phyloP scores from a whole-genome alignment of 208 protist species.

The Trypanosoma boissoni region DNA sequence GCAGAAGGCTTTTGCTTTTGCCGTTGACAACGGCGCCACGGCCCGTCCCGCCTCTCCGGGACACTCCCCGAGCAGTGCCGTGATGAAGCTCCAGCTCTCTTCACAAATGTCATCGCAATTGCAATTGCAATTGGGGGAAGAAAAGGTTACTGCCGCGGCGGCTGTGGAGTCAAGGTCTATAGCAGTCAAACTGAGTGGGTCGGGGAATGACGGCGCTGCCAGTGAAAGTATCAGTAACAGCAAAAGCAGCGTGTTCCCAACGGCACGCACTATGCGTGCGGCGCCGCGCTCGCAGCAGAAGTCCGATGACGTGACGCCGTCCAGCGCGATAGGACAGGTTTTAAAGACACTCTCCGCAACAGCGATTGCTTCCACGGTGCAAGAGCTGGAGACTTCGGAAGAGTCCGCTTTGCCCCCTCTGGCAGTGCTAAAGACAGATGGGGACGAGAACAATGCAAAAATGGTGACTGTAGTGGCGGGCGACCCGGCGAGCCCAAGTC shows the following conservation, averaged over 20 bases:
- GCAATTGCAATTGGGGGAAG: no score
- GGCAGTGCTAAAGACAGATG: constrained; percentile 6
- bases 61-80: constrained; percentile 16
- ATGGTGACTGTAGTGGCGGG: constrained; percentile 12
- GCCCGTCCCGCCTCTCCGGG: background rate
- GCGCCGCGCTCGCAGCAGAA: constrained; percentile 12
- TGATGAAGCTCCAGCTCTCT: constrained; percentile 17
- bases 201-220: no score
- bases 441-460: constrained; percentile 5
- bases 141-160: background rate
- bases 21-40: background rate
- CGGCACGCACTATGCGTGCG: constrained; percentile 7
- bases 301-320: background rate
- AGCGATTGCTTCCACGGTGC: constrained; percentile 16
- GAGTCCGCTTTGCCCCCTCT: constrained; percentile 10
- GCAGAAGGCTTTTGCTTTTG: background rate
- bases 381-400: no score
- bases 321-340: constrained; percentile 9
- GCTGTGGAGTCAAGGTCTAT: no score
- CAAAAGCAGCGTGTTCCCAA: background rate
- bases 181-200: no score
- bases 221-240: no score
- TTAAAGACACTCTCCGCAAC: background rate
- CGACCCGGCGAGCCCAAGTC: constrained; percentile 37
- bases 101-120: background rate